Evolutionary conservation across 164 flowering plant species (phyloP).

Genomic region (Annona squamosa): DNA sequence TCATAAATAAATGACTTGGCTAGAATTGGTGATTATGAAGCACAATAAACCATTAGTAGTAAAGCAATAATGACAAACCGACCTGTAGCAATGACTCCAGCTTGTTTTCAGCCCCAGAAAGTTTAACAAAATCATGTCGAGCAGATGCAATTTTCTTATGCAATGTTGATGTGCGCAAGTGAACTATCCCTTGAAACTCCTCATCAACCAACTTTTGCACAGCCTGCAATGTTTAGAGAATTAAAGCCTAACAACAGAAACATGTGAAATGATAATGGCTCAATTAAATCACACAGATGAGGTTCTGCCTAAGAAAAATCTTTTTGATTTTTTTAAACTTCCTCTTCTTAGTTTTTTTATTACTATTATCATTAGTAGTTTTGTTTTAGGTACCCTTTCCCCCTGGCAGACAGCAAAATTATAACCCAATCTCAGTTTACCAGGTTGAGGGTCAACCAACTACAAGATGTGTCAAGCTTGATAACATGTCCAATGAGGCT

Average conservation of each 20-base stretch:
- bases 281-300: background rate
- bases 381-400: too few species aligned
- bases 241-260: background rate
- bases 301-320: background rate
- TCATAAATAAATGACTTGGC: background rate
- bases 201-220: conserved; percentile 89
- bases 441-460: background rate
- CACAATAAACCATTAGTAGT: background rate
- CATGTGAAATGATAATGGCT: background rate
- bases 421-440: background rate
- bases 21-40: background rate
- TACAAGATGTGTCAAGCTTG: background rate
- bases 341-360: background rate
- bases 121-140: conserved; percentile 91
- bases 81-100: conserved; percentile 91
- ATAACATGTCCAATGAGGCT: too few species aligned
- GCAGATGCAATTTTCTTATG: conserved; percentile 92
- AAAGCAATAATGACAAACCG: background rate
- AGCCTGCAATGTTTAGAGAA: conserved; percentile 39
- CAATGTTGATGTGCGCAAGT: conserved; percentile 79
- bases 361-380: too few species aligned
- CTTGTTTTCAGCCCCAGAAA: conserved; percentile 92
- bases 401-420: too few species aligned
- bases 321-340: too few species aligned
- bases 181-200: conserved; percentile 82